Percentiles rank a stretch among this genome's conserved stretches.
These are phyloP conservation scores for Teunomyces atbi DNA, from an alignment of 805 yeast species.

Conservation along the genomic window DNA sequence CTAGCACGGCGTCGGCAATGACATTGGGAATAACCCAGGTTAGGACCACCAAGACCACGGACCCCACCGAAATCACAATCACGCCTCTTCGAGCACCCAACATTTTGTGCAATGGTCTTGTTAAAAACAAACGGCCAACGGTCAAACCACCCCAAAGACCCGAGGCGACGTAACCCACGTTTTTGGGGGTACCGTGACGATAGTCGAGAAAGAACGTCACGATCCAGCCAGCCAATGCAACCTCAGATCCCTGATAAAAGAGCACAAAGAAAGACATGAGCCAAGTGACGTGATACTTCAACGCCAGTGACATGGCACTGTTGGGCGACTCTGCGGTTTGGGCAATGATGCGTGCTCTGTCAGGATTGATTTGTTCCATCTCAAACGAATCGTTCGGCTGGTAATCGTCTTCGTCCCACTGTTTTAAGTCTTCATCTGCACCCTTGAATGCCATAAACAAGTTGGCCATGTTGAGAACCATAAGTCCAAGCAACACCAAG, in stretches of 20 bases:
- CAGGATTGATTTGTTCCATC: neutral
- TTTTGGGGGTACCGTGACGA: slow-evolving; percentile 44
- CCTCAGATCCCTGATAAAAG: slow-evolving; percentile 68
- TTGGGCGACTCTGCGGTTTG: slow-evolving; percentile 13
- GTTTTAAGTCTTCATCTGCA: slow-evolving; percentile 46
- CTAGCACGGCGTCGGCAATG: slow-evolving; percentile 45
- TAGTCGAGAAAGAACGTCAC: slow-evolving; percentile 59
- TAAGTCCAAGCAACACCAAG: slow-evolving; percentile 45
- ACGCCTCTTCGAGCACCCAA: slow-evolving; percentile 49
- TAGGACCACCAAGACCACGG: slow-evolving; percentile 39
- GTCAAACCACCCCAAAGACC: slow-evolving; percentile 75
- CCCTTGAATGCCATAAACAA: slow-evolving; percentile 46
- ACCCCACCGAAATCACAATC: slow-evolving; percentile 26
- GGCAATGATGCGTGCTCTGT: neutral
- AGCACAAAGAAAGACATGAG: slow-evolving; percentile 53
- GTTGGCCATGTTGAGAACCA: slow-evolving; percentile 30
- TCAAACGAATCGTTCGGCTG: neutral
- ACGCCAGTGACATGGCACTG: slow-evolving; percentile 34
- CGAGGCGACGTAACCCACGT: slow-evolving; percentile 62
- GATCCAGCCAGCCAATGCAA: slow-evolving; percentile 69
- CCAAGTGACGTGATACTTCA: slow-evolving; percentile 43
- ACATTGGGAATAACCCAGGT: slow-evolving; percentile 50
- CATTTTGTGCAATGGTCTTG: slow-evolving; percentile 34
- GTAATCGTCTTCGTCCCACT: slow-evolving; percentile 24
- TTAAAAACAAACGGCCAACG: slow-evolving; percentile 55